Evolutionary conservation across 441 rosid species (phyloP), one percentile per base, ranked within the genome.

Genomic region (Brassica hybrid): DNA sequence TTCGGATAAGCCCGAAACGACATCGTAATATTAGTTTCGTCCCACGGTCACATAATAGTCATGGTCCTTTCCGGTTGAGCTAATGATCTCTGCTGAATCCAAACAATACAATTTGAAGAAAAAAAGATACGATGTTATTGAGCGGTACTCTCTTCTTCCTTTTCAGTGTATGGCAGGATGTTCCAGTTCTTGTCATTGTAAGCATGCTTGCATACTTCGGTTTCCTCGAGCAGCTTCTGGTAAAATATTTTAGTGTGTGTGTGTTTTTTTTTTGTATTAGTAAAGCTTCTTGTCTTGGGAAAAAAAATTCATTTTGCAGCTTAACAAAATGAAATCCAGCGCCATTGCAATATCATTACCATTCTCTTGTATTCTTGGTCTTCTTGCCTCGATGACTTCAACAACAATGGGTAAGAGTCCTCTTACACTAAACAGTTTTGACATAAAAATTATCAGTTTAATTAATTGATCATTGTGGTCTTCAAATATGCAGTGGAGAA

Each of bases 181-280:
- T 27, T 27, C 32, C 32, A 5, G 32, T 27, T 27, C 96, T 95
- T 21, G 93, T 95, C 73, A 88, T 93, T 41, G 85, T 95, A 72
- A 95, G 98, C 92, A 90, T 93, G 97, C 97, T 93, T 19, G 90
- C 95, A 6, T 95, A 95, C 84, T 95, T 95, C 76, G 90, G 98
- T 85, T 93, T 87, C 84, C 97, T 95, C 1, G 98, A 95, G 90
- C 97, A 91, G 83, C 97, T 93, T 72, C 83, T 95, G 95, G 99
- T 93, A 83, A 82, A 59, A 6, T 41, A 10, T 65, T 27, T 48
- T 63, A 41, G 10, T 96, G 89, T 89, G 63, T 90, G n/a, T n/a
- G n/a, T 25, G 1, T 3, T 90, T 76, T 21, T 16, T 89, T 48
- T 48, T 36, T 36, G 54, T 81, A 85, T 89, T 94, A 66, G 85